Evolutionary conservation across 768 basidiomycete genomes (phyloP).

Genomic region (Collybiopsis confluens): DNA sequence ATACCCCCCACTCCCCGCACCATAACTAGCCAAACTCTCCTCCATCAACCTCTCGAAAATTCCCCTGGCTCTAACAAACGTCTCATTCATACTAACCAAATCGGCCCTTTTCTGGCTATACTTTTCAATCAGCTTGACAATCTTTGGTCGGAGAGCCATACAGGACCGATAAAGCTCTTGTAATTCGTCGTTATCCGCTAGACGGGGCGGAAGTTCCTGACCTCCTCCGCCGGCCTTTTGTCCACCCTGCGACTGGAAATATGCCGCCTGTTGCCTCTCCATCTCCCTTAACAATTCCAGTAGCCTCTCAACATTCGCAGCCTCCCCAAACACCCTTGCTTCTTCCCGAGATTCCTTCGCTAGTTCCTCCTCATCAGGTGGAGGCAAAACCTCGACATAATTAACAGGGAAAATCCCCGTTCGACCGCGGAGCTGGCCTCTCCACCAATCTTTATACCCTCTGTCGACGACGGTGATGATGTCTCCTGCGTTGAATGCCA

Average conservation of each 20-base stretch:
- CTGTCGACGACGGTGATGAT: conserved; percentile 93
- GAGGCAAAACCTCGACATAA: conserved; percentile 87
- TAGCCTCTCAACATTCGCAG: conserved; percentile 78
- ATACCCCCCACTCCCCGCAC: conserved; percentile 39
- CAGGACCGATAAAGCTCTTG: conserved; percentile 88
- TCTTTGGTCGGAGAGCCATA: conserved; percentile 89
- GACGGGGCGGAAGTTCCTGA: background rate
- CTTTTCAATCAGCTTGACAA: conserved; percentile 94
- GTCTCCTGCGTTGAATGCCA: conserved; percentile 89
- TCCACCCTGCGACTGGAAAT: background rate
- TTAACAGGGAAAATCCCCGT: conserved; percentile 97
- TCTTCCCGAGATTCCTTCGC: conserved; percentile 84
- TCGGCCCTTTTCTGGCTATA: conserved; percentile 97
- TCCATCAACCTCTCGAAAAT: conserved; percentile 96
- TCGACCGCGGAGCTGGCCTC: conserved; percentile 83
- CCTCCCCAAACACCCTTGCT: conserved; percentile 82
- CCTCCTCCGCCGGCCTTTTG: background rate
- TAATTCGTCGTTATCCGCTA: conserved; percentile 88
- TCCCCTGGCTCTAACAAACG: conserved; percentile 80
- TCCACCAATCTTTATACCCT: conserved; percentile 96
- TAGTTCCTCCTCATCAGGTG: conserved; percentile 73
- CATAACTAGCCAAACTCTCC: conserved; percentile 75
- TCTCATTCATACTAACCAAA: conserved; percentile 91
- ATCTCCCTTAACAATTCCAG: conserved; percentile 68
- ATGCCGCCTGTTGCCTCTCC: conserved; percentile 72